Evolutionary conservation across 164 flowering plant species (phyloP), one percentile per base, ranked within the genome.

Genomic region (Cinnamomum chago): DNA sequence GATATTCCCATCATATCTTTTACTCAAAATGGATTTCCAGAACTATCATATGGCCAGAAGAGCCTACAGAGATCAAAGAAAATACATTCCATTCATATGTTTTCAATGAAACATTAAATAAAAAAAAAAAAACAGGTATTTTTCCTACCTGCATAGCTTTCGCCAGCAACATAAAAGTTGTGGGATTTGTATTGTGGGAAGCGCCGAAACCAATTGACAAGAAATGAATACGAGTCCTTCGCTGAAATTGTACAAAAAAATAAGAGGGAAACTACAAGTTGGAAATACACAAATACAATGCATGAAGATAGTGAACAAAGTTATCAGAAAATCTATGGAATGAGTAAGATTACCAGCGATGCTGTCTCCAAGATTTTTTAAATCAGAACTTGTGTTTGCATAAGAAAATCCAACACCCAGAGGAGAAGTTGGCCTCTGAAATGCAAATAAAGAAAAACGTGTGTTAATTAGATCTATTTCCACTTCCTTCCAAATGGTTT

Each of bases 91-190:
- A 24, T 24, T n/a, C 5, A 17, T 60, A 18, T 60, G 23, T 0
- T 60, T 15, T 18, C 33, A 60, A 17, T 60, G 20, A 60, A 60
- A 60, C 33, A 24, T 24, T 24, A 24, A 24, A 24, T 24, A 0
- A 30, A 30, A 60, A 23, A 5, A 0, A 30, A 30, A 60, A 23
- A 5, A 35, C 3, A 35, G 10, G 3, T 30, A n/a, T n/a, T 22
- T n/a, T 33, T 14, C 2, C 2, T 35, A 88, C 95, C 97, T 82
- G 89, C 97, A 62, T 92, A 90, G 81, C 98, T 92, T 76, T 94
- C 98, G 7, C 98, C 97, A 33, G 96, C 47, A 30, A 94, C 85
- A 84, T 83, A 91, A 75, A 92, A 91, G 4, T 92, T 90, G 67
- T 83, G 89, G 22, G 87, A 83, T 77, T 84, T 90, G 82, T 60